phyloP scores from a whole-genome alignment of 352 stramenopile genomes.

The Globisporangium splendens region DNA sequence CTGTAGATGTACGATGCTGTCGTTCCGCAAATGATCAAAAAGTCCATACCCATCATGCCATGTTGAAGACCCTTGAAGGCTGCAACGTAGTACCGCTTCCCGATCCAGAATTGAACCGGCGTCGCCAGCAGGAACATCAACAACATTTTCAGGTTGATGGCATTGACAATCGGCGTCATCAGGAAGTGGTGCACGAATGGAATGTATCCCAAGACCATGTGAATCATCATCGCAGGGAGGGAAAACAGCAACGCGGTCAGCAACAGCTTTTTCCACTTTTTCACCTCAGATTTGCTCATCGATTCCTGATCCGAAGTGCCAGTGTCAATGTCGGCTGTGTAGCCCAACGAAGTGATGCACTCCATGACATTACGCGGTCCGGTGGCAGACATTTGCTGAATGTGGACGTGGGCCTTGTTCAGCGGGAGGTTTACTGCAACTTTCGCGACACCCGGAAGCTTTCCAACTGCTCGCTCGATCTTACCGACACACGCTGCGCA shows the following conservation, averaged over 20 bases:
- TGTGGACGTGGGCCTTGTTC: constrained; percentile 73
- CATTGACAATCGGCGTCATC: constrained; percentile 77
- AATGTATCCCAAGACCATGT: constrained; percentile 87
- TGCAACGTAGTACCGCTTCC: constrained; percentile 74
- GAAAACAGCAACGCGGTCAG: constrained; percentile 79
- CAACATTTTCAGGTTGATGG: constrained; percentile 70
- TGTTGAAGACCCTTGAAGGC: constrained; percentile 81
- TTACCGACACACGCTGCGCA: constrained; percentile 56
- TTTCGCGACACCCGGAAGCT: constrained; percentile 69
- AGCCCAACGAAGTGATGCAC: constrained; percentile 64
- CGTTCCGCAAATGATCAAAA: constrained; percentile 80
- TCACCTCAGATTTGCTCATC: constrained; percentile 64
- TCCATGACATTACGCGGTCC: constrained; percentile 70
- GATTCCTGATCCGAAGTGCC: constrained; percentile 58
- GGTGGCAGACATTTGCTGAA: constrained; percentile 75
- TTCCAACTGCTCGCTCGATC: constrained; percentile 59
- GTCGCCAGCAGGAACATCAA: constrained; percentile 84
- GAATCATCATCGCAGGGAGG: constrained; percentile 78
- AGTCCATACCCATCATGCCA: constrained; percentile 89
- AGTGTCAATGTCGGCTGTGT: constrained; percentile 47
- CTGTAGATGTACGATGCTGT: constrained; percentile 87
- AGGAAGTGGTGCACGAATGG: constrained; percentile 54
- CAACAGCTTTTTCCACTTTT: constrained; percentile 74
- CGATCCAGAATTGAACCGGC: constrained; percentile 82
- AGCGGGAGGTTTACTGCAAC: constrained; percentile 60